Evolutionary conservation across 2,329 filamentous ascomycete genomes (phyloP), one percentile per base, ranked within the genome.

Genomic region (Raffaelea deltoideospora): DNA sequence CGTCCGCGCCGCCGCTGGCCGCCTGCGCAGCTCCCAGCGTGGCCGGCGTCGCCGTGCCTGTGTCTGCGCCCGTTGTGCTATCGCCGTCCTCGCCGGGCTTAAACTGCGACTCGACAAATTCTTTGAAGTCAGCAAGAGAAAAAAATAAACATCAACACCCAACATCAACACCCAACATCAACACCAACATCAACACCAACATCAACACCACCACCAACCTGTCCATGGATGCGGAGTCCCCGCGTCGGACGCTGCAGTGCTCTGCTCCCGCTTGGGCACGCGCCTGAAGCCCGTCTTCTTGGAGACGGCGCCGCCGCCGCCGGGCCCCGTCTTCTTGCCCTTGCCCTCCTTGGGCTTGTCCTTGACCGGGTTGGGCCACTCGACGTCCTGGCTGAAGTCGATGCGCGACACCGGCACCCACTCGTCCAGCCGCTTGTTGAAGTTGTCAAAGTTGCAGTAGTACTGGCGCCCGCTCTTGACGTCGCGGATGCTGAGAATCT

Each of bases 381-480:
- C 90, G 37, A 98, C 90, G 49, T 95, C 87, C 47, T 85, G 78
- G 2, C 71, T 66, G 40, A 98, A 78, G 54, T 96, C 85, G 46
- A 98, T 84, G 26, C 90, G 74, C 26, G 73, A 67, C 22, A 80
- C 72, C 2, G 81, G 69, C 10, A 98, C 78, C 90, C 90, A 98
- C 65, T 98, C 90, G 62, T 72, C 64, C 11, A 73, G 58, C 45
- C 67, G 68, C 58, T 96, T 96, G 61, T 96, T 96, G 72, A 95
- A 96, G 51, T 93, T 92, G 53, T 94, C 85, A 55, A 95, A 96
- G 57, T 96, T 93, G 50, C 93, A 92, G 58, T 95, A 95, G 53
- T 88, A 95, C 38, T 83, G 81, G 28, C 84, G 79, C 14, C 81
- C 79, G 50, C 84, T 88, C 57, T 92, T 92, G 18, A 83, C 81